Base-by-base conservation (phyloP, 208 protist genomes). In the Porcisia deanei region DNA sequence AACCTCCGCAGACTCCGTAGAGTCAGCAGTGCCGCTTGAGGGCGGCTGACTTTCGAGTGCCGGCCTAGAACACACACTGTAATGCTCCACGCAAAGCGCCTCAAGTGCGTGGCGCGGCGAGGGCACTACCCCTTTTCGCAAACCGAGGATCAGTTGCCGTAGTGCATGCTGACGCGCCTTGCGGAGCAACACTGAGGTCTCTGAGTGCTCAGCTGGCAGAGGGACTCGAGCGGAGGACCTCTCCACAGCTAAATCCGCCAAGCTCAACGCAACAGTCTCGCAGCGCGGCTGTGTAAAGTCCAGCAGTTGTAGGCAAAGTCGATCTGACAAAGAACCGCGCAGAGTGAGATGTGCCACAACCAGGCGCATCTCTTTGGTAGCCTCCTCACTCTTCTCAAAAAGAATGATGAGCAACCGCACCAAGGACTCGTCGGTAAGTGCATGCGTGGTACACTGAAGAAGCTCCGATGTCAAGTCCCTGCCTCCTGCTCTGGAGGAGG, bases 271-370 rank as follows among this genome's bases (percentile, higher is more conserved):
- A 34, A 22, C 41, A 57, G 66, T 1, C 43, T 8, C 58, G 53
- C 55, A 34, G 39, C 47, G 47, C 1, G 39, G 30, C 71, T 81
- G 77, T 3, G 57, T 39, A 68, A 68, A 67, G 22, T 52, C n/a
- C 53, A 81, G 54, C 55, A 81, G 45, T 64, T 81, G 77, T 59
- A 81, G 18, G n/a, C 71, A 81, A 43, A 81, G 65, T 4, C 47
- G 57, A 30, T 73, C 77, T 22, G 77, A 71, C 55, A 81, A 49
- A 25, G 71, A 41, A 1, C 30, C 43, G 37, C 77, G 77, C 39
- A 69, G 71, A 18, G 57, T 73, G 57, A 81, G 65, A 59, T 81
- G 77, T 0, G 77, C 77, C 9, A 76, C 63, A 55, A 81, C 77
- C 6, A 81, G 65, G 57, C 49, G 77, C 65, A 76, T 47, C 66